Evolutionary conservation across 2,329 filamentous ascomycete species (phyloP).

Genomic region (Calonectria ilicicola): DNA sequence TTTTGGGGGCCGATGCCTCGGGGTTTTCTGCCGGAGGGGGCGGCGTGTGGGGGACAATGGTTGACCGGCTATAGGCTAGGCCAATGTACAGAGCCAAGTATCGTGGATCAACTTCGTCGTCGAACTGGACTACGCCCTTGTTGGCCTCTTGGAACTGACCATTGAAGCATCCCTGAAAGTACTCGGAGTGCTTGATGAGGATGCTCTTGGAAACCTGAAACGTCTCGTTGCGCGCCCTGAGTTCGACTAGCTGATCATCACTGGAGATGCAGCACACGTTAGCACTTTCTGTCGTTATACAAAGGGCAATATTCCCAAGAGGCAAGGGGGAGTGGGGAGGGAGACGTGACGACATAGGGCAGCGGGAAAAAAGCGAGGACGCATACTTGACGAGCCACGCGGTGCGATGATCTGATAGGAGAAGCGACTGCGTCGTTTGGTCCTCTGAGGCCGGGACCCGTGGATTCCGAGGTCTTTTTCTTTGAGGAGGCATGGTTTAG

Average conservation of each 20-base stretch:
- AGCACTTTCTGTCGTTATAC: neutral
- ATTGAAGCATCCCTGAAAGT: conserved; percentile 46
- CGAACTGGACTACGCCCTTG: conserved; percentile 43
- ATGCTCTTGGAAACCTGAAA: conserved; percentile 47
- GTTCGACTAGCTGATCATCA: conserved; percentile 45
- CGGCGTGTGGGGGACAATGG: conserved; percentile 45
- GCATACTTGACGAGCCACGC: conserved; percentile 51
- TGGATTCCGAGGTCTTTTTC: conserved; percentile 37
- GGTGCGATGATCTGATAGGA: conserved; percentile 47
- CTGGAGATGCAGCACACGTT: conserved; percentile 31
- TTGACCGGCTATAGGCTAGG: conserved; percentile 49
- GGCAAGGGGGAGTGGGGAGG: neutral
- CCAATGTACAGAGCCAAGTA: conserved; percentile 51
- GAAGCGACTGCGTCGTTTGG: conserved; percentile 36
- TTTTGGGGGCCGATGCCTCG: conserved; percentile 39
- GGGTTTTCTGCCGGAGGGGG: conserved; percentile 41
- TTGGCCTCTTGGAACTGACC: conserved; percentile 44
- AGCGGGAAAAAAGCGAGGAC: neutral
- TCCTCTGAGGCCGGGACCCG: conserved; percentile 28
- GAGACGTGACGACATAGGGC: conserved; percentile 16
- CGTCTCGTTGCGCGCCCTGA: conserved; percentile 44
- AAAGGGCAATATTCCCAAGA: neutral
- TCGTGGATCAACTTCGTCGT: conserved; percentile 47
- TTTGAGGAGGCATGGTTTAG: conserved; percentile 38
- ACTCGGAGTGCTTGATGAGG: conserved; percentile 48